Evolutionary conservation across 768 basidiomycete genomes (phyloP), one percentile per base, ranked within the genome.

Genomic region (Rossbeevera mucosa): DNA sequence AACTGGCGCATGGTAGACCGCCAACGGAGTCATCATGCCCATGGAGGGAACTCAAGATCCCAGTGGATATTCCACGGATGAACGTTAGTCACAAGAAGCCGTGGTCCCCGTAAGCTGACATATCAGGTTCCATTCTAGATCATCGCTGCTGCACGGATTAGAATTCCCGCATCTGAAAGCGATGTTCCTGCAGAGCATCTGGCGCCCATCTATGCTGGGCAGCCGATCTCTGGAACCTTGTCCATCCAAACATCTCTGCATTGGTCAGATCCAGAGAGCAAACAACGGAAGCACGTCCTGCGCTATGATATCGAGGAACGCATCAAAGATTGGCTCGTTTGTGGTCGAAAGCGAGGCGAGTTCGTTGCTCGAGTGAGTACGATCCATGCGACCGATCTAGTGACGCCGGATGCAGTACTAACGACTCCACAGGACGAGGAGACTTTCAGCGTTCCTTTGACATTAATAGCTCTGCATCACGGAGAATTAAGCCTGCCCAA

Each of bases 281-380:
- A 77, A 62, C 58, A 66, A 25, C 70, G 66, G 20, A 69, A 67
- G 49, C 86, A 84, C 63, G 62, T 69, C 36, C 76, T 94, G 70
- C 79, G 85, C 31, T 97, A 87, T 63, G 90, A 94, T 57, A 76
- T 96, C 14, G 83, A 89, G 52, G 90, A 92, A 58, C 77, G 83
- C 68, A 78, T 83, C 16, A 83, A 82, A 45, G 88, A 91, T 58
- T 97, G 94, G 94, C 75, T 96, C 3, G 81, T 97, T 8, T 88
- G 91, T 54, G 94, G 94, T 8, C 78, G 79, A 38, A 95, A 94
- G 70, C 82, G 87, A 48, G 94, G 93, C 1, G 87, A 88, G 59
- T 94, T 91, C 60, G 49, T 77, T 16, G 89, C 87, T 3, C 76
- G 73, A 71, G 94, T 90, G 61, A 48, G 82, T 63, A 50, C 21